These are phyloP conservation scores for Pleomassaria siparia DNA, from an alignment of 2,329 filamentous ascomycete genomes.

Conservation along the genomic window DNA sequence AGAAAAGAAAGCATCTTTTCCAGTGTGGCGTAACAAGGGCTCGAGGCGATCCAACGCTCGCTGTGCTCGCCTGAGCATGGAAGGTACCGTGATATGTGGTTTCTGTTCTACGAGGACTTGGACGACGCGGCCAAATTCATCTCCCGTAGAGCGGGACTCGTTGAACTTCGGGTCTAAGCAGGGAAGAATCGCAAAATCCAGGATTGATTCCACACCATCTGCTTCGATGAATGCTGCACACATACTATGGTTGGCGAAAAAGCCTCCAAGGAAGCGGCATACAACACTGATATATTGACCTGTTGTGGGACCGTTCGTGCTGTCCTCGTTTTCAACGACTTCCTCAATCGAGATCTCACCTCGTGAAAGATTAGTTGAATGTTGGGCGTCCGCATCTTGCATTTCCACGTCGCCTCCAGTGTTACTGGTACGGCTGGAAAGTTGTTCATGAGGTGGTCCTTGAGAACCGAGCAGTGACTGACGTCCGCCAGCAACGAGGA, in stretches of 20 bases:
- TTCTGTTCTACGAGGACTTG: slow-evolving; percentile 78
- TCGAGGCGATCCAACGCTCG: slow-evolving; percentile 67
- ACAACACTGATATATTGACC: slow-evolving; percentile 74
- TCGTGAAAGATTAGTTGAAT: slow-evolving; percentile 4
- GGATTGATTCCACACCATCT: slow-evolving; percentile 78
- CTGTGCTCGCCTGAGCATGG: slow-evolving; percentile 74
- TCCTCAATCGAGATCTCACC: slow-evolving; percentile 39
- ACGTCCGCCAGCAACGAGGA: slow-evolving; percentile 61
- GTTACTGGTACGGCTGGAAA: slow-evolving; percentile 12
- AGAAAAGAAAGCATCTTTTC: slow-evolving; percentile 66
- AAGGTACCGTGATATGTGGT: slow-evolving; percentile 78
- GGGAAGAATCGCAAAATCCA: slow-evolving; percentile 81
- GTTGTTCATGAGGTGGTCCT: slow-evolving; percentile 20
- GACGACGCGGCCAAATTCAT: slow-evolving; percentile 72
- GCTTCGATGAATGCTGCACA: slow-evolving; percentile 73
- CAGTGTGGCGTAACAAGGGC: slow-evolving; percentile 61
- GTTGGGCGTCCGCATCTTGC: slow-evolving; percentile 52
- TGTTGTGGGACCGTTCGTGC: slow-evolving; percentile 54
- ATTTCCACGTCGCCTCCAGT: slow-evolving; percentile 63
- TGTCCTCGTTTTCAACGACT: slow-evolving; percentile 52
- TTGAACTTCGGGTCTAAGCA: slow-evolving; percentile 76
- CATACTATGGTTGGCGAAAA: slow-evolving; percentile 72
- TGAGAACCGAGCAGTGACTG: slow-evolving; percentile 48
- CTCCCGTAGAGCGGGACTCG: slow-evolving; percentile 60
- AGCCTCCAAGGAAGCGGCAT: slow-evolving; percentile 74